These are phyloP conservation scores for Ochetophila trinervis DNA, from an alignment of 306 rosid species.

Conservation along the genomic window DNA sequence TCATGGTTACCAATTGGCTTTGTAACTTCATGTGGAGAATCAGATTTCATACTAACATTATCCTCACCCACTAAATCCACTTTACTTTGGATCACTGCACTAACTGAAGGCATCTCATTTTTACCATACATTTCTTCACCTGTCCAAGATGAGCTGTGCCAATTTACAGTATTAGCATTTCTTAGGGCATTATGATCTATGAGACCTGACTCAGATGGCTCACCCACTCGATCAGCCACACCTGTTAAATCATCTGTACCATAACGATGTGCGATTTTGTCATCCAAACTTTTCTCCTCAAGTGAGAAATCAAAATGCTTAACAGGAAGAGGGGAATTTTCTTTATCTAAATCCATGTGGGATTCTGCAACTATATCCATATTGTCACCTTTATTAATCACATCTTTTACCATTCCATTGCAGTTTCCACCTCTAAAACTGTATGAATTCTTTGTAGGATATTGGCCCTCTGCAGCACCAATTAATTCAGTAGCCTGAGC, in stretches of 20 bases:
- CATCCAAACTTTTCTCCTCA: conserved; percentile 61
- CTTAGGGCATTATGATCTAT: conserved; percentile 9
- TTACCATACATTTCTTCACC: conserved; percentile 32
- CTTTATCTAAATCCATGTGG: conserved; percentile 41
- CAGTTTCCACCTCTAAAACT: conserved; percentile 38
- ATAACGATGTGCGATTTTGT: conserved; percentile 31
- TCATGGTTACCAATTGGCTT: conserved; percentile 30
- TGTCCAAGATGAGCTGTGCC: conserved; percentile 26
- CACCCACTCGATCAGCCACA: conserved; percentile 30
- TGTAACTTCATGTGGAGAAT: conserved; percentile 40
- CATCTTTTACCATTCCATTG: conserved; percentile 48
- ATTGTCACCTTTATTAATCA: conserved; percentile 40
- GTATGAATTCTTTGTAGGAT: conserved; percentile 42
- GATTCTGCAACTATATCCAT: conserved; percentile 37
- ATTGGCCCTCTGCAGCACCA: conserved; percentile 32
- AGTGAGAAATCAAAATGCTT: conserved; percentile 85
- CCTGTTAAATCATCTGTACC: conserved; percentile 29
- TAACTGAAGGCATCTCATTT: conserved; percentile 32
- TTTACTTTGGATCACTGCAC: conserved; percentile 28
- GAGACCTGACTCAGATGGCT: conserved; percentile 34
- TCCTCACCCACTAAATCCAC: conserved; percentile 24
- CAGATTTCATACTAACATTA: conserved; percentile 34
- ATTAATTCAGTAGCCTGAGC: conserved; percentile 40
- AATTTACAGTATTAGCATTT: conserved; percentile 9
- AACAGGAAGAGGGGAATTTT: conserved; percentile 64